Evolutionary conservation across 1,139 yeast species (phyloP), one percentile per base, ranked within the genome.

Genomic region (Protomyces lactucae-debilis): DNA sequence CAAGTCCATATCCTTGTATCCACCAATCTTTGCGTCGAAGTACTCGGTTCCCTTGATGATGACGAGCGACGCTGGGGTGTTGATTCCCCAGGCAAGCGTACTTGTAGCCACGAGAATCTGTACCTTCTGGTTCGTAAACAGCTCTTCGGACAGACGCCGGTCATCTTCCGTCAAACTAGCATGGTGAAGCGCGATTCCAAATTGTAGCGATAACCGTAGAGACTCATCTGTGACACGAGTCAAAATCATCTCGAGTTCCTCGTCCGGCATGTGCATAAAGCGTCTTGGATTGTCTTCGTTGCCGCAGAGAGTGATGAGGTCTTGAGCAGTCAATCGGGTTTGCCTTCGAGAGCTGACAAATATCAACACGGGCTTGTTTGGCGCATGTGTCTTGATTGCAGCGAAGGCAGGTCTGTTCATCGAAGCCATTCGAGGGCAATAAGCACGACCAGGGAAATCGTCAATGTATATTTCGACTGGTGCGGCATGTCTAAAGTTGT

Each of bases 281-380:
- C 96, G 79, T 70, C 97, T 81, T 8, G 99, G 97, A 72, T 92
- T 87, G 60, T 88, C 91, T 73, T 93, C 98, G 85, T 86, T 84
- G 59, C 98, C 99, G 80, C 98, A 91, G 69, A 93, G 76, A 73
- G 92, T 96, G 67, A 95, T 93, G 68, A 95, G 79, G 72, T 95
- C 99, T 65, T 91, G 79, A 0, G 99, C 97, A 0, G 99, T 95
- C 66, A 95, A 81, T 71, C 99, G 82, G 0, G 99, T 95, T 77
- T 95, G 99, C 71, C 99, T 83, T 77, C 99, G 86, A 1, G 98
- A 92, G 0, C 99, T 97, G 64, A 95, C 99, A 74, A 95, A 95
- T 37, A 95, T 87, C 71, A 95, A 81, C 0, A 89, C 97, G 0
- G 99, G 99, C 73, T 93, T 93, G 6, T 80, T 78, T 0, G 98